Base-by-base conservation (phyloP, 2,329 filamentous ascomycete genomes). In the Alternaria arborescens region DNA sequence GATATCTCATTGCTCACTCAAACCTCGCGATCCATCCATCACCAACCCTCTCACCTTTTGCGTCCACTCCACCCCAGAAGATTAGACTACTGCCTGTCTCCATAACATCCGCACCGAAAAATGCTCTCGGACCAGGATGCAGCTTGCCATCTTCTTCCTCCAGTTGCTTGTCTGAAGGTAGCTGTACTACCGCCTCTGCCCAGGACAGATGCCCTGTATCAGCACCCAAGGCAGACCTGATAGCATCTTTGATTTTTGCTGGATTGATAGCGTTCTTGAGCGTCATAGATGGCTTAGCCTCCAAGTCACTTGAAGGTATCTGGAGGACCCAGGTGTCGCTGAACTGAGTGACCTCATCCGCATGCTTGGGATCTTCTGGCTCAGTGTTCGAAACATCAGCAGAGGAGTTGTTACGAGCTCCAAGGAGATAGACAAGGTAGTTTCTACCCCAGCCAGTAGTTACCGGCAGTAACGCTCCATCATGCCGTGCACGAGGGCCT, bases 251-350 rank as follows among this genome's bases (percentile, higher is more conserved):
- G 64, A 82, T 77, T 54, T 77, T 78, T 1, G 81, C 79, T n/a
- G 79, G 79, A 51, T 79, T 80, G 58, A 80, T 72, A 2, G 69
- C 65, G 5, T 75, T 65, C n/a, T 71, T 72, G 32, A 75, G 50
- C 14, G 56, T 64, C 28, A 69, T 63, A 0, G 66, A 64, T 3
- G 67, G 57, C 26, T 72, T 71, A 7, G 71, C 60, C 7, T 71
- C 67, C 8, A 77, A 55, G 42, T 73, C 60, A 52, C 71, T 76
- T 5, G 80, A 81, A 2, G 77, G 79, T 7, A 82, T 73, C 57
- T 83, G 81, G n/a, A 81, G 75, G 0, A 74, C 78, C 81, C 80
- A 82, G n/a, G 79, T 75, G 58, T 82, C 80, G 55, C 76, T 78
- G 71, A 78, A 80, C 44, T 73, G 71, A 8, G 70, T 73, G 18